Evolutionary conservation across 768 basidiomycete genomes (phyloP), one percentile per base, ranked within the genome.

Genomic region (Hygrophorus russula): DNA sequence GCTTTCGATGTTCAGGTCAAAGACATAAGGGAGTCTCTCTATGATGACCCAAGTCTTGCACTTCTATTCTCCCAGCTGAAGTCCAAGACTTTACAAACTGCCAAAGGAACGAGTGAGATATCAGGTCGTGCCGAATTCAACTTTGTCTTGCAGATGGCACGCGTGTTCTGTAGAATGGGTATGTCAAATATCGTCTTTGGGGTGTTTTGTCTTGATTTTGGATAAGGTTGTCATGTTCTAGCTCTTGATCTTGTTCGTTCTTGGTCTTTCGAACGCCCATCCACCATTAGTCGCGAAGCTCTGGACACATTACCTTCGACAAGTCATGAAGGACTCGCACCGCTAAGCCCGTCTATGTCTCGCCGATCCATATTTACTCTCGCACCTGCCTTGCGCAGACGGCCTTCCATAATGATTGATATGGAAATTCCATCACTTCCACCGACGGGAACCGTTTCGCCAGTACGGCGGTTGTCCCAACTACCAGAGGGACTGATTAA

Each of bases 111-210:
- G 0, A 90, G 81, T 52, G 88, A 93, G 53, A 90, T 97, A 20
- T 82, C 88, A 0, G 86, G 84, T 13, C 73, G 74, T 36, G 77
- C 80, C 10, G 94, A 99, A 57, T 97, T 93, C 63, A 92, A 87
- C 56, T 98, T 98, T 58, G 89, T 99, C 8, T 67, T 93, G 20
- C 93, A 98, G 63, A 90, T 91, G 52, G 87, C 92, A 0, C 77
- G 90, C 20, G 86, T 94, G 6, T 92, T 97, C 52, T 90, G 86
- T 54, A 70, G 89, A 46, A 94, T 97, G 91, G 96, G 94, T 89
- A 51, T 32, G 81, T 58, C 0, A 8, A 24, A 39, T 47, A n/a
- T 37, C 3, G 35, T 44, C 39, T 13, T 30, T 14, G 47, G 18
- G 13, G 20, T 2, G n/a, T 31, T 27, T 39, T 24, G 4, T 20